Evolutionary conservation across 331 rosid species (phyloP), one percentile per base, ranked within the genome.

Genomic region (Stylosanthes scabra): DNA sequence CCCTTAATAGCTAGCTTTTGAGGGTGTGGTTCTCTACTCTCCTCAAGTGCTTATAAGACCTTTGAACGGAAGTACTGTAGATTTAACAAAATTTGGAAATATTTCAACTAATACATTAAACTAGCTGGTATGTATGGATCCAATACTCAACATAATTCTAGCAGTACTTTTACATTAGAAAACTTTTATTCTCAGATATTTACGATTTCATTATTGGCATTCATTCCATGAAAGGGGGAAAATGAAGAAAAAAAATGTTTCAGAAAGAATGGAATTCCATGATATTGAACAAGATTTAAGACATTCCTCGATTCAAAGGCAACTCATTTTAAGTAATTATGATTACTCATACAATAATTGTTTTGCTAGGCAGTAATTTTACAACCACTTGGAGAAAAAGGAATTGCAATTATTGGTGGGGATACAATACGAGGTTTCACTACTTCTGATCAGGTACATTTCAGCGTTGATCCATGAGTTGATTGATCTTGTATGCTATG

Each of bases 331-430:
- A 42, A 42, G 46, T 7, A 8, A 42, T 54, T 13, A 14, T 11
- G 40, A 54, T 51, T 75, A 56, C 58, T 67, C 4, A 57, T 49
- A 47, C 66, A 41, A 15, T 54, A 79, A n/a, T 73, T 68, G 60
- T 75, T 70, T 79, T 74, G 60, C 20, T 84, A 91, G 99, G 96
- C 97, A 70, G 93, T 91, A 66, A 91, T 94, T 72, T 83, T 94
- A 83, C 99, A 91, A 77, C 99, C 99, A 77, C 97, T 94, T 75
- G 99, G 96, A 74, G 93, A 91, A 66, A 90, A 79, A 74, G 97
- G 99, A 49, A 82, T 94, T 77, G 93, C 91, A 59, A 80, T 94
- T 74, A 68, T 94, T 73, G 97, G 97, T 6, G 99, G 99, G 68
- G 91, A 91, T 86, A 94, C 92, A 34, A 83, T 94, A 41, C 74